Percentiles rank a stretch among this genome's conserved stretches.
These are phyloP conservation scores for Fusarium musae DNA, from an alignment of 2,329 filamentous ascomycete genomes.

Conservation along the genomic window DNA sequence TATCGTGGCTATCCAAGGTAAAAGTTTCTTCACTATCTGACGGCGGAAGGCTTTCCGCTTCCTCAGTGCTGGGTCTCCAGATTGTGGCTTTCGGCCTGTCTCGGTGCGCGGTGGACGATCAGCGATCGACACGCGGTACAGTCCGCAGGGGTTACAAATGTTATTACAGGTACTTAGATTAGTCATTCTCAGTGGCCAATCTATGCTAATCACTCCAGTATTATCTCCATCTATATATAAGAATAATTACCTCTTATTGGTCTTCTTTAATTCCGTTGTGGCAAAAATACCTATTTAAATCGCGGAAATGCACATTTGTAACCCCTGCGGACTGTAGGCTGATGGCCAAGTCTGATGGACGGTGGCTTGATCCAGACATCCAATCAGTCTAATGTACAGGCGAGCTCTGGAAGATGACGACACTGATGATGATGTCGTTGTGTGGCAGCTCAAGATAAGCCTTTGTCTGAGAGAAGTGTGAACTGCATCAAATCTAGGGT, in stretches of 20 bases:
- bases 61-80: not conserved
- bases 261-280: no score
- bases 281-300: no score
- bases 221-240: no score
- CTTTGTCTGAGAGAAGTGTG: not conserved
- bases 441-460: conserved; percentile 14
- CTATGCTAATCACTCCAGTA: no score
- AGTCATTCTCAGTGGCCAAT: no score
- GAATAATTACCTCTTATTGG: no score
- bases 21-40: conserved; percentile 4
- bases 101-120: conserved; percentile 30
- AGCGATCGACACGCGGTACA: conserved; percentile 31
- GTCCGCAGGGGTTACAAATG: no score
- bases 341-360: conserved; percentile 20
- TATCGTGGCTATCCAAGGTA: conserved; percentile 6
- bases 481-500: not conserved
- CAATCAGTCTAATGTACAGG: conserved; percentile 21
- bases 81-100: conserved; percentile 4
- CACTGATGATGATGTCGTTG: conserved; percentile 20
- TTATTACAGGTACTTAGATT: no score
- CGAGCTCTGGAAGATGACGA: conserved; percentile 17
- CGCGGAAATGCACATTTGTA: no score
- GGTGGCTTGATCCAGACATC: conserved; percentile 23
- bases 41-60: conserved; percentile 33
- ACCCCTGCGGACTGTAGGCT: no score